phyloP scores from a whole-genome alignment of 179 eudicot genomes.

The Gypsophila paniculata region DNA sequence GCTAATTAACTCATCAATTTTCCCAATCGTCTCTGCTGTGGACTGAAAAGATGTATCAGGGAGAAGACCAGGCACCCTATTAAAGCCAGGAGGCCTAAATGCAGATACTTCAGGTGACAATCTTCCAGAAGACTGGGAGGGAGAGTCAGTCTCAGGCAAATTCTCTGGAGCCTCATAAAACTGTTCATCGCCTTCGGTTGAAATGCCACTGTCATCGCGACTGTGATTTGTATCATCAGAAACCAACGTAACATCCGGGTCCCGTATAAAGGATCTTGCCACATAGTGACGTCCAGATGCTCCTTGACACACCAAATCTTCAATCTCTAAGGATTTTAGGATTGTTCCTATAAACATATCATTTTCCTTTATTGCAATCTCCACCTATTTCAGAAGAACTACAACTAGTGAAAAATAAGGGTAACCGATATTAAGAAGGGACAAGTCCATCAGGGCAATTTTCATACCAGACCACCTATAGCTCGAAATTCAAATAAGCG shows the following conservation, averaged over 20 bases:
- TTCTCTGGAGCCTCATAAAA: constrained; percentile 86
- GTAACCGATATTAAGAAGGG: neutral
- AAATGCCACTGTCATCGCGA: constrained; percentile 32
- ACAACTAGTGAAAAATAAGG: constrained; percentile 14
- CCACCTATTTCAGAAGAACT: constrained; percentile 55
- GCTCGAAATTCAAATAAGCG: constrained; percentile 92
- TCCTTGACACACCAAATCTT: constrained; percentile 69
- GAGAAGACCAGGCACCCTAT: constrained; percentile 59
- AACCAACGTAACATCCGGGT: constrained; percentile 41
- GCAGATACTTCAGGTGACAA: constrained; percentile 39
- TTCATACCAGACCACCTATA: constrained; percentile 82
- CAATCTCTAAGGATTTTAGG: constrained; percentile 85
- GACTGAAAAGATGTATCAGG: constrained; percentile 47
- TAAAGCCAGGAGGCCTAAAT: constrained; percentile 60
- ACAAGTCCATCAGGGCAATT: constrained; percentile 10
- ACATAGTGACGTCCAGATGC: constrained; percentile 50
- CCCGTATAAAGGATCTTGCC: constrained; percentile 78
- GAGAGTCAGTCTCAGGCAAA: constrained; percentile 58
- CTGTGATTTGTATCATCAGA: constrained; percentile 35
- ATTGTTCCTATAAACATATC: constrained; percentile 91
- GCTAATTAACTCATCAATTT: constrained; percentile 59
- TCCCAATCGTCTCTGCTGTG: constrained; percentile 35
- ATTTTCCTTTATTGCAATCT: constrained; percentile 62
- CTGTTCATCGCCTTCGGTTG: constrained; percentile 68
- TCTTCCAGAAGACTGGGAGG: constrained; percentile 28